A percentile compares a stretch with the other conserved stretches of the same genome.
These are phyloP conservation scores for Cordyceps javanica DNA, from an alignment of 2,329 filamentous ascomycete genomes.

Conservation along the genomic window DNA sequence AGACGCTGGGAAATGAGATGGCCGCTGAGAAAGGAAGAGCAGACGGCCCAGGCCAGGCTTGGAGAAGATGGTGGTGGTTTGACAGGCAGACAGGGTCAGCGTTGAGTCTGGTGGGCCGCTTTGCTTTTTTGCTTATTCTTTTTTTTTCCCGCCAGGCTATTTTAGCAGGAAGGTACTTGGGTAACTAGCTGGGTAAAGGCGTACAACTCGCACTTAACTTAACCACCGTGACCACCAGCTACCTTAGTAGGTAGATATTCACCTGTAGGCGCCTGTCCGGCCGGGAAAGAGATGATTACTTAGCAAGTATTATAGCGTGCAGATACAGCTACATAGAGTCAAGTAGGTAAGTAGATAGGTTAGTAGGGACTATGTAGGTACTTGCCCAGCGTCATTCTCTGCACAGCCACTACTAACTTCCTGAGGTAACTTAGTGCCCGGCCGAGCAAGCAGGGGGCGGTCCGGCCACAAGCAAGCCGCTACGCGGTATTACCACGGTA, in stretches of 20 bases:
- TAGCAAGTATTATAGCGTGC: no score
- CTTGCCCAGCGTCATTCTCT: not conserved
- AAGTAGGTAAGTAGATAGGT: no score
- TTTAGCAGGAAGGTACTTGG: no score
- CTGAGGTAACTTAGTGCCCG: not conserved
- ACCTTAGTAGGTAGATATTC: no score
- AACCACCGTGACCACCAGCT: no score
- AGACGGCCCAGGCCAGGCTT: not conserved
- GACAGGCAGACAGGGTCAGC: not conserved
- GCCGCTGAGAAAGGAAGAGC: not conserved
- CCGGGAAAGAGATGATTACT: no score
- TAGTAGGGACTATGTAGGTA: not conserved
- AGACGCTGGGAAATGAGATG: conserved; percentile 3
- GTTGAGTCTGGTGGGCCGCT: conserved; percentile 1
- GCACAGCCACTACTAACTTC: conserved; percentile 1
- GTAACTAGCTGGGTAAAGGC: no score
- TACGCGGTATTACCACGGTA: not conserved
- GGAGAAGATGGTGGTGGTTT: not conserved
- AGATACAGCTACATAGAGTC: no score
- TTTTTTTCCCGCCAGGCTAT: not conserved
- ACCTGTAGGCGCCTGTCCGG: no score
- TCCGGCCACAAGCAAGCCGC: not conserved
- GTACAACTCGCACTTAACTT: no score
- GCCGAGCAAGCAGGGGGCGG: not conserved
- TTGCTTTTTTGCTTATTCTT: not conserved